Base-by-base conservation (phyloP, 2,329 filamentous ascomycete genomes). In the Chaetomium globosum region DNA sequence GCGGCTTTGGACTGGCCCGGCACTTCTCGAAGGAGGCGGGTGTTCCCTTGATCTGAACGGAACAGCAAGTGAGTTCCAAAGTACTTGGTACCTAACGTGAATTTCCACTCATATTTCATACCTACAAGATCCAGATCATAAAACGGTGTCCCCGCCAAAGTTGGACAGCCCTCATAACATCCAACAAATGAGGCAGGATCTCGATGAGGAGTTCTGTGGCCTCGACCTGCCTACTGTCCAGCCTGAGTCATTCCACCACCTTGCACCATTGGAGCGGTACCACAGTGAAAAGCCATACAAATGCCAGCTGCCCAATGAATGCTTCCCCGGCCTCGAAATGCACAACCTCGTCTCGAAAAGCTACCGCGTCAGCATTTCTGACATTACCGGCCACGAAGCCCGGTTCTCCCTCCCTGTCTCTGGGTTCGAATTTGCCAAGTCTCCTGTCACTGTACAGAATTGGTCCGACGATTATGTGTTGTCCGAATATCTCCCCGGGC, bases 261-360 rank as follows among this genome's bases (percentile, higher is more conserved):
- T 65, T 21, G 60, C 64, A 2, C 64, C 64, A 2, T 26, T 57
- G 55, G 49, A 55, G 10, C 52, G 65, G 4, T 65, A 67, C 52
- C 48, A 39, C 5, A 26, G 23, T 4, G 52, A 53, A 26, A 65
- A 67, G 43, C 66, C 63, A 26, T 67, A 65, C 56, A 63, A 67
- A 21, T 60, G 51, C 63, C 63, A 63, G 31, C 55, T 67, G 3
- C 65, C 65, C n/a, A 57, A 54, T 30, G 16, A 49, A 16, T 63
- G 60, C 30, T 64, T 67, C 26, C 36, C 48, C 4, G 61, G 52
- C n/a, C 33, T 53, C 49, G 26, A 63, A 31, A 67, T 65, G 59
- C 48, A 57, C 63, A 67, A 67, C 28, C 49, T 67, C 31, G 23
- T 61, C 6, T 59, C 65, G 5, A 21, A 53, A 13, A 53, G 19